Evolutionary conservation across 2,329 filamentous ascomycete species (phyloP).

Genomic region (Rhynchosporium secalis): DNA sequence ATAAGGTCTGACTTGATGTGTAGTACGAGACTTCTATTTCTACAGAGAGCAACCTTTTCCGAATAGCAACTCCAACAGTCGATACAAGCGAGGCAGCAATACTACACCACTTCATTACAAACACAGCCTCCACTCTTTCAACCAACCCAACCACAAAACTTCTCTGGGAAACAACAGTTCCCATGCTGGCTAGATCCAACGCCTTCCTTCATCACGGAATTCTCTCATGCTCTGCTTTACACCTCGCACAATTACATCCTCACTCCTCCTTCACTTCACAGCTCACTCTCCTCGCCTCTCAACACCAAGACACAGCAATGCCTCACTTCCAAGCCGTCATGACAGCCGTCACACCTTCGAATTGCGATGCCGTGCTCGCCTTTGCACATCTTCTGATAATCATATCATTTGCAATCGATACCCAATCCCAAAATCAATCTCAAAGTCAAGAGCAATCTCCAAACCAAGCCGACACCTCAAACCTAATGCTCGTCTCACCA

Average conservation of each 20-base stretch:
- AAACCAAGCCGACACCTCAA: neutral
- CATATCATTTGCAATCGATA: constrained; percentile 19
- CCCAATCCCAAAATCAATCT: neutral
- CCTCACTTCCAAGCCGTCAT: constrained; percentile 24
- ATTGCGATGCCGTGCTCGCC: constrained; percentile 25
- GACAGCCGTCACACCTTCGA: constrained; percentile 14
- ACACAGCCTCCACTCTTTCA: constrained; percentile 41
- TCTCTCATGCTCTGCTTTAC: constrained; percentile 39
- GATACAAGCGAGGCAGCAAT: constrained; percentile 29
- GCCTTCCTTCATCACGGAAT: constrained; percentile 24
- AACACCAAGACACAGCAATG: constrained; percentile 23
- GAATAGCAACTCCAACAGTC: neutral
- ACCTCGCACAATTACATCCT: constrained; percentile 18
- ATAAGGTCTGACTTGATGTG: neutral
- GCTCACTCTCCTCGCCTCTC: constrained; percentile 13
- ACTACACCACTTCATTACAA: constrained; percentile 24
- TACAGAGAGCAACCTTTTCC: neutral
- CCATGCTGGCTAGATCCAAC: constrained; percentile 37
- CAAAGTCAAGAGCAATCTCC: neutral
- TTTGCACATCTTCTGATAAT: constrained; percentile 29
- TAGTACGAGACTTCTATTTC: neutral
- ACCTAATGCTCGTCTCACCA: constrained; percentile 25
- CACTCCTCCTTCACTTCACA: neutral
- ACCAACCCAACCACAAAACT: neutral
- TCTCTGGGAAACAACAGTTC: constrained; percentile 19